A percentile compares a stretch with the other conserved stretches of the same genome.
Conservation (phyloP, 106 monocot genomes). For the Agapanthus africanus region DNA sequence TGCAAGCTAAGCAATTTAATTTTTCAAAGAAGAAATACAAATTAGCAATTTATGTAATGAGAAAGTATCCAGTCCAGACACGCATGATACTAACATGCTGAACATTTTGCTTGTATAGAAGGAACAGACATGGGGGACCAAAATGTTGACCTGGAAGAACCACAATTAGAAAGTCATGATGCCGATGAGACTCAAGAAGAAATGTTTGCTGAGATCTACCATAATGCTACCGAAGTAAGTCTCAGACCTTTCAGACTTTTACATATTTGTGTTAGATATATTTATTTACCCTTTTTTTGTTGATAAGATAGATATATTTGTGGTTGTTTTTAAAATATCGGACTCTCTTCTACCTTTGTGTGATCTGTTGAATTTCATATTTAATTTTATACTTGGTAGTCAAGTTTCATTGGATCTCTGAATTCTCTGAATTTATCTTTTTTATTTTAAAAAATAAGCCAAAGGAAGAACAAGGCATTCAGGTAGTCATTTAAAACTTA, state of each 20-base stretch:
- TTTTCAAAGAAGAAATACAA: not conserved
- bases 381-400: not conserved
- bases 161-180: constrained; percentile 32
- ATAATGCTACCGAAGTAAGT: constrained; percentile 51
- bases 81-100: not conserved
- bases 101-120: constrained; percentile 6
- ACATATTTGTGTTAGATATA: not conserved
- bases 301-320: not conserved
- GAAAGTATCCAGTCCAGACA: not conserved
- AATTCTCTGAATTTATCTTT: not conserved
- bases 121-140: constrained; percentile 10
- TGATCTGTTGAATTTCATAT: not conserved
- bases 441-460: not conserved
- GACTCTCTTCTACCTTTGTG: not conserved
- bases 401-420: not conserved
- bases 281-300: not conserved
- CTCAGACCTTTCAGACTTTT: not conserved
- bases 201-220: constrained; percentile 64
- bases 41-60: not conserved
- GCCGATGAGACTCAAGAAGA: constrained; percentile 53
- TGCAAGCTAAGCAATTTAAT: not conserved
- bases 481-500: not conserved
- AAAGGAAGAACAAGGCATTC: not conserved
- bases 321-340: not conserved
- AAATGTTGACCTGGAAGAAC: constrained; percentile 26